Evolutionary conservation across 2,329 filamentous ascomycete species (phyloP).

Genomic region (Pseudogymnoascus sp.): DNA sequence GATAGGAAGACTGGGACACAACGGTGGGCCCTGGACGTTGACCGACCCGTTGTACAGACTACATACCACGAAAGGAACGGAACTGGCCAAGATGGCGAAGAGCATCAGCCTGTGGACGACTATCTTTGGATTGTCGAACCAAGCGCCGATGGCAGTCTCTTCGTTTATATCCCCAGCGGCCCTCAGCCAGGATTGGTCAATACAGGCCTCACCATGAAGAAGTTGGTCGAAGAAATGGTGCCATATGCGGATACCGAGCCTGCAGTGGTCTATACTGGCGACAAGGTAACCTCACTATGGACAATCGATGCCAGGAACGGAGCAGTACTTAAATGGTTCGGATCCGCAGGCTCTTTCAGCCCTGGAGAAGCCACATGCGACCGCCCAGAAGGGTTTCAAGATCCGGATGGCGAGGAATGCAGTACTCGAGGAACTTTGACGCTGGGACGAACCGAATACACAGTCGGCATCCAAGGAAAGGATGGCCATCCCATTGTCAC

Average conservation of each 20-base stretch:
- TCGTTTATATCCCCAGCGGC: conserved; percentile 70
- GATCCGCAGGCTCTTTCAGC: conserved; percentile 57
- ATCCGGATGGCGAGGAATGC: conserved; percentile 62
- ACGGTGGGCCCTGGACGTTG: conserved; percentile 78
- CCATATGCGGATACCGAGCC: conserved; percentile 70
- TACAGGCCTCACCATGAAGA: conserved; percentile 71
- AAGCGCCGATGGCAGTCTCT: conserved; percentile 76
- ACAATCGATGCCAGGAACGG: conserved; percentile 85
- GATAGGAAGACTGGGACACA: conserved; percentile 79
- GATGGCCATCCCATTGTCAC: conserved; percentile 74
- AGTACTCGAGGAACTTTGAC: conserved; percentile 73
- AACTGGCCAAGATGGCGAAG: conserved; percentile 47
- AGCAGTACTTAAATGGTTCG: conserved; percentile 75
- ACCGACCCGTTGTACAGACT: conserved; percentile 85
- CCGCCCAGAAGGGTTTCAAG: conserved; percentile 54
- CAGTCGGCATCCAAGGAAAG: conserved; percentile 72
- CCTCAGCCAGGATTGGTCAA: conserved; percentile 52
- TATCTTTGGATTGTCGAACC: conserved; percentile 96
- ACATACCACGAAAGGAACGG: conserved; percentile 68
- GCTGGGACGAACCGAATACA: conserved; percentile 83
- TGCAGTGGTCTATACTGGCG: conserved; percentile 79
- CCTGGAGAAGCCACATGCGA: conserved; percentile 38
- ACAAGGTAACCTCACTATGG: conserved; percentile 84
- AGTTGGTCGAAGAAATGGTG: conserved; percentile 73
- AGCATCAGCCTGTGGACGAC: conserved; percentile 60